Percentiles rank a stretch among this genome's conserved stretches.
Evolutionary conservation across 495 filamentous ascomycete genomes (phyloP).

Genomic region (Aspergillus kassunensis): DNA sequence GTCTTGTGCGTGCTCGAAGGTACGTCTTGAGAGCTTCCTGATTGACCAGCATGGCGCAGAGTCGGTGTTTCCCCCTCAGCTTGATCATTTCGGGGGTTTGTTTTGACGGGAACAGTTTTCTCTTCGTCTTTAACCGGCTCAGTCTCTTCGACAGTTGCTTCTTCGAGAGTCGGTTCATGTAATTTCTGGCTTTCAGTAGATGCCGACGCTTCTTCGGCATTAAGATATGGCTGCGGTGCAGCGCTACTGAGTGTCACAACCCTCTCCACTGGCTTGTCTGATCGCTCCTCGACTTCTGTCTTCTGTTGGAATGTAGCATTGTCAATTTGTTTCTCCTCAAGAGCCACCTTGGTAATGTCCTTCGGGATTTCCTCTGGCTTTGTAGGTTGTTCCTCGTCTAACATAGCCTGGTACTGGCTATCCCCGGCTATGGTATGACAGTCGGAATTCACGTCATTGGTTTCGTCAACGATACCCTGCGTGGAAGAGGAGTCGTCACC

Average conservation of each 20-base stretch:
- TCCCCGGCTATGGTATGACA: constrained; percentile 16
- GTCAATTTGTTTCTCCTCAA: too few species aligned
- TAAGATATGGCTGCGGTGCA: too few species aligned
- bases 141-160: not conserved
- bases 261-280: not conserved
- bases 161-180: too few species aligned
- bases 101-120: not conserved
- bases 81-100: not conserved
- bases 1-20: not conserved
- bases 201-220: too few species aligned
- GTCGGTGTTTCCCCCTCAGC: not conserved
- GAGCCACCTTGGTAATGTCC: too few species aligned
- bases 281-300: not conserved
- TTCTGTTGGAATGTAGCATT: not conserved
- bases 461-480: constrained; percentile 25
- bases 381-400: constrained; percentile 1
- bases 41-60: not conserved
- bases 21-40: not conserved
- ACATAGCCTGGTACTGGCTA: constrained; percentile 3
- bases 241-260: too few species aligned
- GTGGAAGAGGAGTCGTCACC: constrained; percentile 27
- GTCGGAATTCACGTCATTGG: constrained; percentile 17
- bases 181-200: too few species aligned
- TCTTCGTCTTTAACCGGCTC: not conserved
- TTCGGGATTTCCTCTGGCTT: not conserved